Evolutionary conservation across 345 rosid species (phyloP), one percentile per base, ranked within the genome.

Genomic region (Rhizophora apiculata): DNA sequence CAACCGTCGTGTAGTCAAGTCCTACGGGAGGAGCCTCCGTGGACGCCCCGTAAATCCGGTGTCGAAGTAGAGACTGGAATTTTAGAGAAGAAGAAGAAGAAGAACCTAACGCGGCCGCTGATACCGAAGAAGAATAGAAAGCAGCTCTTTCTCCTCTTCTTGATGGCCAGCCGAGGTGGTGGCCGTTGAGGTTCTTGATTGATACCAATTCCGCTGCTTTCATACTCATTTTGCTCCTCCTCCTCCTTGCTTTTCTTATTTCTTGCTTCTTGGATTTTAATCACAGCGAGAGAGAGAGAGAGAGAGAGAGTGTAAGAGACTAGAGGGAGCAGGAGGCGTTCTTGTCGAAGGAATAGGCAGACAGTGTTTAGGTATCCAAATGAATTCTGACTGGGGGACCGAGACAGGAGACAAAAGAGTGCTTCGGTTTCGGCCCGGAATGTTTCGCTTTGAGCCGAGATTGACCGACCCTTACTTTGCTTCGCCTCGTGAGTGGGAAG

Each of bases 11-110:
- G 49, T 18, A 55, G 69, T 74, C 80, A 0, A 79, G 72, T 2
- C 75, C 81, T 32, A 69, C 73, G 7, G 71, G 67, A 5, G 69
- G 22, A 27, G 67, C 32, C 10, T 57, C 51, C 26, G 63, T 11
- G 8, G 68, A 66, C 16, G 62, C 55, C 30, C 56, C 65, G 34
- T 15, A 31, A 71, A 48, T 21, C 51, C 58, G 62, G 24, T 68
- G 64, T n/a, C 36, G 51, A 11, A 60, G 48, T 48, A 39, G 10
- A 49, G 73, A 43, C 6, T 63, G 49, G 20, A 68, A 68, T 36
- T 64, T 64, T 21, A 73, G 29, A 19, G 46, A 49, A 34, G 67
- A 46, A 10, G 62, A 34, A 60, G 71, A 66, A 27, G 71, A 49
- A 7, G 37, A 34, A 34, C 37, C 37, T 34, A 34, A 34, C 9